phyloP scores from a whole-genome alignment of 2,329 filamentous ascomycete species.

The Neofusicoccum ribis region DNA sequence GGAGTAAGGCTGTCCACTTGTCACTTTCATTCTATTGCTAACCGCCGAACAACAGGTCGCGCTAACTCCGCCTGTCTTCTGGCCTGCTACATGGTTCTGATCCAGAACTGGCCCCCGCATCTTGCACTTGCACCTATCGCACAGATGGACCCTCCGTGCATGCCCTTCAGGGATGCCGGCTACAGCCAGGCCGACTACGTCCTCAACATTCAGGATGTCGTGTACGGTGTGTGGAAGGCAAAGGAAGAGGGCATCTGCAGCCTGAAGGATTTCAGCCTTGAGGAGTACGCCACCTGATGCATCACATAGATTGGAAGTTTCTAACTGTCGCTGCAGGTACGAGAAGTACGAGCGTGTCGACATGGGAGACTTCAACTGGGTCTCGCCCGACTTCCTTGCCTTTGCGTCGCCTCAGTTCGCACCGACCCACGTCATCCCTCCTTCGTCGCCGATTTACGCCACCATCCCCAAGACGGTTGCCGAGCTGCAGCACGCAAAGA shows the following conservation, averaged over 20 bases:
- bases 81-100: conserved; percentile 97
- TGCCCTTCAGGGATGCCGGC: conserved; percentile 97
- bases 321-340: conserved; percentile 58
- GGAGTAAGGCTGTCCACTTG: conserved; percentile 63
- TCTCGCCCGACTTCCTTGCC: conserved; percentile 90
- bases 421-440: conserved; percentile 70
- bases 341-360: conserved; percentile 94
- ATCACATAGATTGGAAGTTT: background rate
- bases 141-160: conserved; percentile 93
- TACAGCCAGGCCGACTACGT: conserved; percentile 98
- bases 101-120: conserved; percentile 97
- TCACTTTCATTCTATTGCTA: background rate
- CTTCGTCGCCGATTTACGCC: conserved; percentile 71
- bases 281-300: conserved; percentile 61
- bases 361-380: conserved; percentile 99
- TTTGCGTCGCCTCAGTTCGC: conserved; percentile 92
- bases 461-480: conserved; percentile 74
- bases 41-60: conserved; percentile 57
- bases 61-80: conserved; percentile 93
- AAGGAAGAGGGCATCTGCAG: conserved; percentile 94
- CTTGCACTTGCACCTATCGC: conserved; percentile 92
- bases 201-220: conserved; percentile 92
- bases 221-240: conserved; percentile 98
- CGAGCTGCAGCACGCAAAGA: conserved; percentile 67
- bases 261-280: conserved; percentile 89